phyloP scores from a whole-genome alignment of 2,329 filamentous ascomycete species.

The Colletotrichum spinosum region DNA sequence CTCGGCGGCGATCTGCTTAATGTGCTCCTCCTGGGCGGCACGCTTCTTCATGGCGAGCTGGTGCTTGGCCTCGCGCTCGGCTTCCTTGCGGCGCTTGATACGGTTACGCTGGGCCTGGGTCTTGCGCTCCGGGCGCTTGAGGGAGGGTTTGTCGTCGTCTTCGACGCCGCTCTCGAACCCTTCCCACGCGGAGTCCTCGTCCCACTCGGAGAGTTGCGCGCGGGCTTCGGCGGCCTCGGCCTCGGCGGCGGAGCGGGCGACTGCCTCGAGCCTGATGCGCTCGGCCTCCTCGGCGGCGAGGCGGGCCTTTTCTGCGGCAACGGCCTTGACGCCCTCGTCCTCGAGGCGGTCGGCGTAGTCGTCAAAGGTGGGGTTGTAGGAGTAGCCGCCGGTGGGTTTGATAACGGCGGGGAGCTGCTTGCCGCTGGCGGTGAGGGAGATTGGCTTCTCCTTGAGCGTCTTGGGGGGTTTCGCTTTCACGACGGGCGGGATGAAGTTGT shows the following conservation, averaged over 20 bases:
- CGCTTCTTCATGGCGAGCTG: constrained; percentile 80
- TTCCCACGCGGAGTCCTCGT: constrained; percentile 93
- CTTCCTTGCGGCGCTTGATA: constrained; percentile 88
- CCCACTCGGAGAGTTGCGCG: constrained; percentile 75
- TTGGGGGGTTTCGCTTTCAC: constrained; percentile 77
- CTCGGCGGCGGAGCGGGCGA: constrained; percentile 76
- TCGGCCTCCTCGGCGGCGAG: constrained; percentile 76
- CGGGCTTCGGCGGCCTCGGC: constrained; percentile 79
- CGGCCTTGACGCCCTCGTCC: constrained; percentile 80
- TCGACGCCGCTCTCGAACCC: constrained; percentile 84
- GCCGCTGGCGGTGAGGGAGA: constrained; percentile 85
- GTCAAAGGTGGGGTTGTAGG: constrained; percentile 90
- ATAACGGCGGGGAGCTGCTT: constrained; percentile 83
- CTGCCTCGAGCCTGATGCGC: constrained; percentile 73
- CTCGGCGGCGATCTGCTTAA: constrained; percentile 77
- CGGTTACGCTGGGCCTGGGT: constrained; percentile 89
- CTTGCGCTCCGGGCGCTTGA: constrained; percentile 85
- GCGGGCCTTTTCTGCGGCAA: constrained; percentile 82
- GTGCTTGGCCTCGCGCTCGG: constrained; percentile 81
- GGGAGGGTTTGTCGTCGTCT: constrained; percentile 62
- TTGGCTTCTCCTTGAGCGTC: constrained; percentile 80
- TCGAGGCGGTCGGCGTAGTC: constrained; percentile 85
- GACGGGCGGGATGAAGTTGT: constrained; percentile 74
- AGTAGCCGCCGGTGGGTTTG: constrained; percentile 84
- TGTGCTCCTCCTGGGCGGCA: constrained; percentile 76